phyloP scores from a whole-genome alignment of 2,329 filamentous ascomycete species.

The Parastagonospora avenae region DNA sequence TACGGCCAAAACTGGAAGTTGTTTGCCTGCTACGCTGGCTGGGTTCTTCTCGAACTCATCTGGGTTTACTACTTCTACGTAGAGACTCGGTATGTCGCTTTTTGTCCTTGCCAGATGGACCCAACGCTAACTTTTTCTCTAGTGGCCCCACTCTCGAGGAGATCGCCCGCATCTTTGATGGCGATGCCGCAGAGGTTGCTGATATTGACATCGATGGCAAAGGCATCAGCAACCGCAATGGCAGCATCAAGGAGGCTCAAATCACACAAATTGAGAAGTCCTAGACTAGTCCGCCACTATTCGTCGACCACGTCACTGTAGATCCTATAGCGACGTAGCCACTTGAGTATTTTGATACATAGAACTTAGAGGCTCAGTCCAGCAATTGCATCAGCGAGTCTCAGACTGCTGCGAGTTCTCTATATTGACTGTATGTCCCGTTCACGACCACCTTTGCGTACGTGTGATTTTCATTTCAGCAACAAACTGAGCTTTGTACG shows the following conservation, averaged over 20 bases:
- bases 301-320: neutral
- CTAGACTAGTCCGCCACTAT: constrained; percentile 5
- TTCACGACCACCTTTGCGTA: too few species aligned
- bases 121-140: constrained; percentile 32
- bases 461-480: too few species aligned
- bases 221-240: constrained; percentile 9
- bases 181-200: constrained; percentile 44
- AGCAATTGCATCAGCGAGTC: too few species aligned
- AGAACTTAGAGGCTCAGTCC: too few species aligned
- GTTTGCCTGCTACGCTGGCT: constrained; percentile 69
- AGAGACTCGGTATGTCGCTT: constrained; percentile 58
- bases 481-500: too few species aligned
- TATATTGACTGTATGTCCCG: too few species aligned
- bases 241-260: constrained; percentile 17
- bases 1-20: constrained; percentile 58
- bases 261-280: constrained; percentile 17
- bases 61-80: constrained; percentile 72
- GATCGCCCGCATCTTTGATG: constrained; percentile 70
- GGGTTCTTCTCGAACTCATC: constrained; percentile 64
- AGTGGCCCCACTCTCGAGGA: constrained; percentile 71
- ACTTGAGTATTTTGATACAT: too few species aligned
- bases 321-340: too few species aligned
- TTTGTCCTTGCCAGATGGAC: constrained; percentile 2
- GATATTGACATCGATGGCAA: constrained; percentile 19
- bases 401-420: too few species aligned